Evolutionary conservation across 129 eudicot genomes (phyloP).

Genomic region (Scalesia atractyloides): DNA sequence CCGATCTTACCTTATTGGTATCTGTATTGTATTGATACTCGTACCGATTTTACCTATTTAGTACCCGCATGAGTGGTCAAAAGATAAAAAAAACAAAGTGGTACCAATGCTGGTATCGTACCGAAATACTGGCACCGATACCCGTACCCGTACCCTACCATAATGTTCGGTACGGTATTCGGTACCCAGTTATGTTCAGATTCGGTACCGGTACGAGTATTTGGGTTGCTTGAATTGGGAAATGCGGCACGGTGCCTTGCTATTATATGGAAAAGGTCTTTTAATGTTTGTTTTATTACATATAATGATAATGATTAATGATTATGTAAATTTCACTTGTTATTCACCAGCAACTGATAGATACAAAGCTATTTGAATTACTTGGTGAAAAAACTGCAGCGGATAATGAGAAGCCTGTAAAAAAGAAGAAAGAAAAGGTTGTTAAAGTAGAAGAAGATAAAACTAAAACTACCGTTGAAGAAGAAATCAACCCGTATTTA

Average conservation of each 20-base stretch:
- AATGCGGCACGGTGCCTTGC: background rate
- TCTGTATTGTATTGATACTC: too few species aligned
- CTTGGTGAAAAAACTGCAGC: slow-evolving; percentile 96
- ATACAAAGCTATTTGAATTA: slow-evolving; percentile 60
- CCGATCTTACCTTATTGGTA: too few species aligned
- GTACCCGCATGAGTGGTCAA: too few species aligned
- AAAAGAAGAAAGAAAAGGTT: slow-evolving; percentile 97
- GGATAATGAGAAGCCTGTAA: slow-evolving; percentile 85
- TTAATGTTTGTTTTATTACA: background rate
- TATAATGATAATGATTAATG: slow-evolving; percentile 4
- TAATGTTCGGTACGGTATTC: too few species aligned
- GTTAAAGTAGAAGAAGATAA: slow-evolving; percentile 79
- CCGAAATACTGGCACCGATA: too few species aligned
- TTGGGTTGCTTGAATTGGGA: background rate
- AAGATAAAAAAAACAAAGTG: too few species aligned
- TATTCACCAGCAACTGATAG: slow-evolving; percentile 63
- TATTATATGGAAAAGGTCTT: background rate
- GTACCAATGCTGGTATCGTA: too few species aligned
- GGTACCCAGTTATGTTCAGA: too few species aligned
- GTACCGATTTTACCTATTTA: too few species aligned
- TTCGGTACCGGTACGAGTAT: background rate
- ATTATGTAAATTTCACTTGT: slow-evolving; percentile 1
- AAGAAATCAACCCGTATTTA: slow-evolving; percentile 82
- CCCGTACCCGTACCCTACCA: too few species aligned
- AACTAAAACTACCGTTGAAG: slow-evolving; percentile 51